These are phyloP conservation scores for Ceratocystiopsis sp. DNA, from an alignment of 2,329 filamentous ascomycete genomes.

Conservation along the genomic window DNA sequence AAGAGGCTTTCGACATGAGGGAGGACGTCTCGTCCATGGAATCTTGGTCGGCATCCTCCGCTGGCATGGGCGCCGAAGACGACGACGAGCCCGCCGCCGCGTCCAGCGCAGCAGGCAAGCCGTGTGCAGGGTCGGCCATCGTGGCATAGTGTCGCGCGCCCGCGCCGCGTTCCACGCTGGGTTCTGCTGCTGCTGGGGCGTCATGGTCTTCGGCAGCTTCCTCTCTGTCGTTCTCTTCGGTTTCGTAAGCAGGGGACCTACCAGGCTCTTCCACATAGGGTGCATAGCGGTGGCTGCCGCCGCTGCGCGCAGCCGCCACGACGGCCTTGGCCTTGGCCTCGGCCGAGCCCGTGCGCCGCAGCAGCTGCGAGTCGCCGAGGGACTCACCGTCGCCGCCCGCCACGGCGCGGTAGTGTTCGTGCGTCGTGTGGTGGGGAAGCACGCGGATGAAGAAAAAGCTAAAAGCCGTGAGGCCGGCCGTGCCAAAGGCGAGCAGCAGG, in stretches of 20 bases:
- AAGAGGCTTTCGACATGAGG: conserved; percentile 48
- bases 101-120: no score
- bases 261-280: conserved; percentile 38
- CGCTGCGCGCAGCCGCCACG: conserved; percentile 10
- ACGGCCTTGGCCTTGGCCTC: conserved; percentile 20
- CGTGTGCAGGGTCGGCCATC: neutral
- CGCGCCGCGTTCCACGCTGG: neutral
- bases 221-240: neutral
- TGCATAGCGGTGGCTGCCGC: conserved; percentile 12
- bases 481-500: conserved; percentile 63
- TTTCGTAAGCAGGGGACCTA: conserved; percentile 30
- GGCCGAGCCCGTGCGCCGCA: conserved; percentile 25
- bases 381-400: conserved; percentile 19
- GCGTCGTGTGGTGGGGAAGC: conserved; percentile 29
- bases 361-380: conserved; percentile 20
- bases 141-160: neutral
- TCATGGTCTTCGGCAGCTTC: conserved; percentile 8
- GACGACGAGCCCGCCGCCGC: conserved; percentile 1
- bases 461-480: conserved; percentile 54
- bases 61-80: no score
- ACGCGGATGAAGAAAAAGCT: conserved; percentile 78
- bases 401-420: conserved; percentile 34
- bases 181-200: no score
- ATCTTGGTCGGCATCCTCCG: conserved; percentile 18
- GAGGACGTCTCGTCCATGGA: conserved; percentile 58